A percentile compares a stretch with the other conserved stretches of the same genome.
Evolutionary conservation across 208 protist genomes (phyloP).

Genomic region (Crithidia brevicula): DNA sequence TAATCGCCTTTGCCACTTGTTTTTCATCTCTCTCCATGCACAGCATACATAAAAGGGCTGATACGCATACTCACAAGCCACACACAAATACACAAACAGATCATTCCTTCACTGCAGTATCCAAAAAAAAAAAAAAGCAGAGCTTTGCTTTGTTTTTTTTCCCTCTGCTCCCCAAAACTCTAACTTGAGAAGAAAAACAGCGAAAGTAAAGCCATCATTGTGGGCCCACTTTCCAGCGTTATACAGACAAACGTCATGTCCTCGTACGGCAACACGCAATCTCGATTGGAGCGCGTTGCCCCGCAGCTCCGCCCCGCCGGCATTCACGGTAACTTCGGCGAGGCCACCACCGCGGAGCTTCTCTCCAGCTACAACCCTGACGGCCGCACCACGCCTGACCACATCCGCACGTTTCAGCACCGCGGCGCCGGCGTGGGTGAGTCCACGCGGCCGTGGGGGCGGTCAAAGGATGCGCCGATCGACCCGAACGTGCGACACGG

Average conservation of each 20-base stretch:
- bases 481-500: conserved; percentile 62
- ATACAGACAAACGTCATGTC: conserved; percentile 32
- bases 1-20: too few relatives aligned
- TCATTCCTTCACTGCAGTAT: too few relatives aligned
- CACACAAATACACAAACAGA: too few relatives aligned
- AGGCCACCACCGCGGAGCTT: conserved; percentile 56
- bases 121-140: too few relatives aligned
- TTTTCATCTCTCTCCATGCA: too few relatives aligned
- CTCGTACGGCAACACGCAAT: conserved; percentile 40
- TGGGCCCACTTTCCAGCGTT: too few relatives aligned
- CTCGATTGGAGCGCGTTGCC: conserved; percentile 61
- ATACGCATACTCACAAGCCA: too few relatives aligned
- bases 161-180: too few relatives aligned
- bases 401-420: conserved; percentile 64
- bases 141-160: too few relatives aligned
- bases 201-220: too few relatives aligned
- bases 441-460: conserved; percentile 51
- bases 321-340: conserved; percentile 43
- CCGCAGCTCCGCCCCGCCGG: conserved; percentile 82
- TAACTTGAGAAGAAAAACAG: too few relatives aligned
- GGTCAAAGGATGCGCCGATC: conserved; percentile 46
- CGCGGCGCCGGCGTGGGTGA: conserved; percentile 66
- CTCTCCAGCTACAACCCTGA: conserved; percentile 72
- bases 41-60: too few relatives aligned
- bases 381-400: conserved; percentile 54